These are phyloP conservation scores for Erysimum cheiranthoides DNA, from an alignment of 345 rosid genomes.

Conservation along the genomic window DNA sequence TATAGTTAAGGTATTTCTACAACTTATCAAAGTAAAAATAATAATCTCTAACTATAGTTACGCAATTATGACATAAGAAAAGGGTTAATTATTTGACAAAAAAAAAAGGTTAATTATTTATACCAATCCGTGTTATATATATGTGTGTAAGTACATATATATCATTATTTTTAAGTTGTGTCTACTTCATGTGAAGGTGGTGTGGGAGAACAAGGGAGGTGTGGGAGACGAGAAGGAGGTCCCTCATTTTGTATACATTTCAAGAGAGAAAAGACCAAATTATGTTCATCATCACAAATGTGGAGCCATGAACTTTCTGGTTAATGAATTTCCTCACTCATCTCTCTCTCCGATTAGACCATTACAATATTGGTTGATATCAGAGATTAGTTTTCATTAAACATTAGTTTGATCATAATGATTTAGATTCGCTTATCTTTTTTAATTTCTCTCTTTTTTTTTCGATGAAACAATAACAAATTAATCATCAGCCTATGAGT, in stretches of 20 bases:
- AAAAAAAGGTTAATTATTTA: too few relatives aligned
- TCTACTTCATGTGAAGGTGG: conserved; percentile 43
- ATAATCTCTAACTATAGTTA: neutral
- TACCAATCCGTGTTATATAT: too few relatives aligned
- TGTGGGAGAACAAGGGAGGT: conserved; percentile 53
- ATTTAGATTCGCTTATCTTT: neutral
- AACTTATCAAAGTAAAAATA: neutral
- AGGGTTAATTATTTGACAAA: too few relatives aligned
- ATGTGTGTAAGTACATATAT: too few relatives aligned
- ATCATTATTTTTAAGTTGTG: too few relatives aligned
- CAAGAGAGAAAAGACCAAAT: conserved; percentile 62
- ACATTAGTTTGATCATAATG: neutral
- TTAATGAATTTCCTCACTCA: conserved; percentile 12
- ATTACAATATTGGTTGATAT: neutral
- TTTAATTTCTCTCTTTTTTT: too few relatives aligned
- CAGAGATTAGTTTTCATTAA: neutral
- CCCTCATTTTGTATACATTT: conserved; percentile 61
- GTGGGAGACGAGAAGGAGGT: conserved; percentile 39
- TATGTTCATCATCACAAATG: conserved; percentile 63
- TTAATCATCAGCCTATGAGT: too few relatives aligned
- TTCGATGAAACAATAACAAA: too few relatives aligned
- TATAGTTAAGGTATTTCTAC: conserved; percentile 56
- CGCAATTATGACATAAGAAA: neutral
- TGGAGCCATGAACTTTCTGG: conserved; percentile 74
- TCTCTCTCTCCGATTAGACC: neutral